Base-by-base conservation (phyloP, 2,329 filamentous ascomycete species). In the Fusarium denticulatum region DNA sequence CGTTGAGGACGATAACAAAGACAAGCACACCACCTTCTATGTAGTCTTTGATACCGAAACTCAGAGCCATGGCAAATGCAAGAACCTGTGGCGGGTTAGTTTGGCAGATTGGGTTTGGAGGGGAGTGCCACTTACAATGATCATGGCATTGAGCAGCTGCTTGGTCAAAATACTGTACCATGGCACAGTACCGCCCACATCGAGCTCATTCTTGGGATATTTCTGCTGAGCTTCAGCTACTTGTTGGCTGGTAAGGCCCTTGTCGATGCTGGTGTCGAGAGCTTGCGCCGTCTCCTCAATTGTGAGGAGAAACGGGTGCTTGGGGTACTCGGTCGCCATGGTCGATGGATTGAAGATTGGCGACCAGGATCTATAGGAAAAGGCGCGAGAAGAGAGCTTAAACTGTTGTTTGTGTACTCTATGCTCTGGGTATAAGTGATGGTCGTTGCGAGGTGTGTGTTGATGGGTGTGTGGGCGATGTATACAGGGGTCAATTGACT, bases 121-220 rank as follows among this genome's bases (percentile, higher is more conserved):
- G 22, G 30, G 26, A 15, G n/a, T 40, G 9, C 32, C 13, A 83
- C 88, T 74, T 82, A 90, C 89, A 77, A 94, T 82, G 64, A 93
- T 92, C 93, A 94, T 94, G 65, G 93, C 92, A 85, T 95, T 95
- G 79, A 91, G 89, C 28, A 94, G 81, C 80, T 95, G 93, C 76
- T 92, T 91, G 65, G 92, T 83, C 52, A 95, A 83, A 46, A 95
- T 93, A 76, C 91, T 95, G 77, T 91, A 85, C 92, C 91, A 87
- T 79, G 88, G 88, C 53, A 95, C 90, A 34, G 88, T 89, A 34
- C 88, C 90, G 26, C 87, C 91, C 26, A 93, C 89, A 49, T 94
- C 89, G 26, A 95, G 86, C 78, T 94, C 91, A 83, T 95, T 95
- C 24, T 82, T 85, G 56, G 92, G 91, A 79, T 92, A 90, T 67